A percentile compares a stretch with the other conserved stretches of the same genome.
Evolutionary conservation across 768 basidiomycete genomes (phyloP).

Genomic region (Megacollybia marginata): DNA sequence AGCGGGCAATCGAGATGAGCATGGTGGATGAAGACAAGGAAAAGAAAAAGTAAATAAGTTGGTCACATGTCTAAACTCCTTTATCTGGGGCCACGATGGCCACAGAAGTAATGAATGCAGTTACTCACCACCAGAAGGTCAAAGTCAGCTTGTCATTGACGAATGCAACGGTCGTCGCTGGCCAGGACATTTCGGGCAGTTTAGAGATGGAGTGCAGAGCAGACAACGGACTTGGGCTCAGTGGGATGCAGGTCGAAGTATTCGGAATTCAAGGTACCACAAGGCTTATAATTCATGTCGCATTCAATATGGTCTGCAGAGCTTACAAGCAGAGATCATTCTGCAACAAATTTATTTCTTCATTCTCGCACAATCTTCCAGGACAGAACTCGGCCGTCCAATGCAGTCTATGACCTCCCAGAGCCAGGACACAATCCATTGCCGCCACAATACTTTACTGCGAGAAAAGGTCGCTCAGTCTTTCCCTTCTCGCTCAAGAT

Average conservation of each 20-base stretch:
- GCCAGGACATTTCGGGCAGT: slow-evolving; percentile 60
- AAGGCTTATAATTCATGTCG: neutral
- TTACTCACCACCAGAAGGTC: slow-evolving; percentile 73
- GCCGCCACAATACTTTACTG: slow-evolving; percentile 61
- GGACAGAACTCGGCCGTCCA: slow-evolving; percentile 77
- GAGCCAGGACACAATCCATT: slow-evolving; percentile 50
- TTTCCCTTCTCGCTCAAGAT: slow-evolving; percentile 78
- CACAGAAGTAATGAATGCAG: slow-evolving; percentile 70
- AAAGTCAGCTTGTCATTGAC: slow-evolving; percentile 57
- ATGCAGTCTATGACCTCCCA: slow-evolving; percentile 66
- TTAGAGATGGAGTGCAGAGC: slow-evolving; percentile 76
- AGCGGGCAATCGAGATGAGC: slow-evolving; percentile 89
- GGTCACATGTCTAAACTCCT: too few species aligned
- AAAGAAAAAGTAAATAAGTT: slow-evolving; percentile 21
- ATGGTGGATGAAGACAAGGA: slow-evolving; percentile 53
- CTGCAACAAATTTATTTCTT: slow-evolving; percentile 72
- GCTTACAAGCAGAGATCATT: slow-evolving; percentile 69
- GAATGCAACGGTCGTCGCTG: slow-evolving; percentile 58
- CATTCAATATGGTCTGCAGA: slow-evolving; percentile 35
- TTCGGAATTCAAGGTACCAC: slow-evolving; percentile 61
- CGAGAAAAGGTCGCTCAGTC: slow-evolving; percentile 67
- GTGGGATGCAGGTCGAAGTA: slow-evolving; percentile 71
- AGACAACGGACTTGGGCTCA: slow-evolving; percentile 67
- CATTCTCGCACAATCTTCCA: slow-evolving; percentile 69
- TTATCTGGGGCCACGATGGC: slow-evolving; percentile 6